phyloP scores from a whole-genome alignment of 768 basidiomycete species.

The Trametes coccinea region DNA sequence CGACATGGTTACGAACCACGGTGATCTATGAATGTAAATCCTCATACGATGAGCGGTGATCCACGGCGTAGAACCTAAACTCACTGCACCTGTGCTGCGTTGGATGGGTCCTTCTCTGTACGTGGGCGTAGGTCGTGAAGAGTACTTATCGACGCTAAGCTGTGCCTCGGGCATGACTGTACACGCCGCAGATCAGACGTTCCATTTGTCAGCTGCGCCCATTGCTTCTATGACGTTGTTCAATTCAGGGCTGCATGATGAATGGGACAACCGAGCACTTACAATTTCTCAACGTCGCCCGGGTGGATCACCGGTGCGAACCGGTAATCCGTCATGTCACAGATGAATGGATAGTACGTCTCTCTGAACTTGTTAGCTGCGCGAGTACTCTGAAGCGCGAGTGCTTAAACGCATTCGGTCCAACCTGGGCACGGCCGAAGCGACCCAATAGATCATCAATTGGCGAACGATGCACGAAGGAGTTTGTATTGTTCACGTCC shows the following conservation, averaged over 20 bases:
- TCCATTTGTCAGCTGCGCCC: not conserved
- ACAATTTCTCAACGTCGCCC: no score
- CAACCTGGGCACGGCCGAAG: no score
- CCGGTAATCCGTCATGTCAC: not conserved
- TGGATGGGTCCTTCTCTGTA: not conserved
- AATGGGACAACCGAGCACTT: no score
- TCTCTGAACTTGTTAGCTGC: no score
- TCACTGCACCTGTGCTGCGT: not conserved
- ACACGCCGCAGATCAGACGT: not conserved
- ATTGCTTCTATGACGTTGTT: not conserved
- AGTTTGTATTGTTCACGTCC: slow-evolving; percentile 37
- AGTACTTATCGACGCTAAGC: no score
- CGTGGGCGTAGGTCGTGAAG: not conserved
- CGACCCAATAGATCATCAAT: not conserved
- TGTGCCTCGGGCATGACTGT: not conserved
- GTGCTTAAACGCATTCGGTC: no score
- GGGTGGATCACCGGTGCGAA: no score
- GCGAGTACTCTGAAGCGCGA: no score
- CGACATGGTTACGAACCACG: slow-evolving; percentile 2
- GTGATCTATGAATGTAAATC: no score
- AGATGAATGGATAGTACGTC: no score
- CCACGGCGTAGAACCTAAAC: no score
- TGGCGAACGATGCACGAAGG: not conserved
- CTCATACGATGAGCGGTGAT: no score
- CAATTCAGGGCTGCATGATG: not conserved